phyloP scores from a whole-genome alignment of 1,284 basidiomycete species.

The Lentinula novae-zelandiae region DNA sequence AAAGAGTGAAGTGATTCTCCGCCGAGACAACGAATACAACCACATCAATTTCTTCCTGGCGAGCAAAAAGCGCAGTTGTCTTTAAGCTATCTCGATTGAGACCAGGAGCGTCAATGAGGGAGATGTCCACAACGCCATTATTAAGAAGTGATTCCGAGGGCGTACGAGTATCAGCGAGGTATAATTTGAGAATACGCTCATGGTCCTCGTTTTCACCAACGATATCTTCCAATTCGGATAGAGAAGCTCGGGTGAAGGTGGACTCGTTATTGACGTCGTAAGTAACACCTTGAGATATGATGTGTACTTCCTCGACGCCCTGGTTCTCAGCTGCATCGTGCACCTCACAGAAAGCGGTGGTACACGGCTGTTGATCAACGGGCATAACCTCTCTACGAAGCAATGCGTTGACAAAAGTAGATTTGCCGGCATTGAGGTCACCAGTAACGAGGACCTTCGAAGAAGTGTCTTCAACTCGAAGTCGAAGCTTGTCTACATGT shows the following conservation, averaged over 20 bases:
- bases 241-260: conserved; percentile 70
- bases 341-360: conserved; percentile 96
- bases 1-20: conserved; percentile 98
- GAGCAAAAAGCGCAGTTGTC: conserved; percentile 94
- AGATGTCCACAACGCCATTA: conserved; percentile 97
- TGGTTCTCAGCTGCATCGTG: conserved; percentile 86
- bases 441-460: conserved; percentile 99
- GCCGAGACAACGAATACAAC: conserved; percentile 98
- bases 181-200: conserved; percentile 79
- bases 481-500: conserved; percentile 84
- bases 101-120: conserved; percentile 97
- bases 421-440: conserved; percentile 98
- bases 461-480: conserved; percentile 87
- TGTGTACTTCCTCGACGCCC: conserved; percentile 81
- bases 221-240: conserved; percentile 78
- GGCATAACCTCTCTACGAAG: conserved; percentile 91
- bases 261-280: conserved; percentile 74
- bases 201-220: conserved; percentile 76
- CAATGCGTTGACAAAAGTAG: conserved; percentile 95
- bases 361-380: conserved; percentile 97
- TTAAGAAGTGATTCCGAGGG: conserved; percentile 83
- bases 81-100: conserved; percentile 95
- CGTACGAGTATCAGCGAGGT: conserved; percentile 73
- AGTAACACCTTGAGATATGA: conserved; percentile 63
- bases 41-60: conserved; percentile 98